A percentile compares a stretch with the other conserved stretches of the same genome.
phyloP scores from a whole-genome alignment of 2,329 filamentous ascomycete genomes.

The Hypoxylon sp. region DNA sequence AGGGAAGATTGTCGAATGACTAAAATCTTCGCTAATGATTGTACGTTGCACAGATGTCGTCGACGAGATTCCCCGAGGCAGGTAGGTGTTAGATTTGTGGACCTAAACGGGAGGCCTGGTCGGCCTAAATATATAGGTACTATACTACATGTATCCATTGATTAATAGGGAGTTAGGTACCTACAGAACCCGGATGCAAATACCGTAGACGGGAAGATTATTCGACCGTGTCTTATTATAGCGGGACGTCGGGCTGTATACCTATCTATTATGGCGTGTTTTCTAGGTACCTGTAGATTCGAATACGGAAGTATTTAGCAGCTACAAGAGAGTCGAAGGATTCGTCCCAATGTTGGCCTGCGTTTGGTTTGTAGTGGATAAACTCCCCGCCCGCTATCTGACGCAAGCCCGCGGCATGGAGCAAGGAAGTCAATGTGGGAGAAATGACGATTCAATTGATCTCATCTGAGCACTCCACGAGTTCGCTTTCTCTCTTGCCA shows the following conservation, averaged over 20 bases:
- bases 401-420: slow-evolving; percentile 12
- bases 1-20: neutral
- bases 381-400: slow-evolving; percentile 9
- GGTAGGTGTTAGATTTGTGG: neutral
- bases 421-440: neutral
- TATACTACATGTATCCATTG: neutral
- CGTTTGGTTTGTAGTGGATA: slow-evolving; percentile 2
- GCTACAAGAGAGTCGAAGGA: slow-evolving; percentile 23
- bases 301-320: slow-evolving; percentile 8
- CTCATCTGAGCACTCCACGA: slow-evolving; percentile 1
- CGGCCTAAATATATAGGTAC: neutral
- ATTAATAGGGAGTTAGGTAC: neutral
- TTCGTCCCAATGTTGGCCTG: slow-evolving; percentile 15
- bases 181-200: neutral
- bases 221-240: slow-evolving; percentile 10
- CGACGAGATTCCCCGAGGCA: slow-evolving; percentile 7
- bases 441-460: neutral
- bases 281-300: neutral
- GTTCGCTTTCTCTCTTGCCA: slow-evolving; percentile 18
- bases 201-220: slow-evolving; percentile 1
- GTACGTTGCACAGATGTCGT: neutral
- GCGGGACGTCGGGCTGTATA: neutral
- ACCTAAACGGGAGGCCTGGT: neutral
- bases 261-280: slow-evolving; percentile 5
- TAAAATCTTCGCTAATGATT: neutral